phyloP scores from a whole-genome alignment of 176 grass and related monocot genomes.

The Areca catechu region DNA sequence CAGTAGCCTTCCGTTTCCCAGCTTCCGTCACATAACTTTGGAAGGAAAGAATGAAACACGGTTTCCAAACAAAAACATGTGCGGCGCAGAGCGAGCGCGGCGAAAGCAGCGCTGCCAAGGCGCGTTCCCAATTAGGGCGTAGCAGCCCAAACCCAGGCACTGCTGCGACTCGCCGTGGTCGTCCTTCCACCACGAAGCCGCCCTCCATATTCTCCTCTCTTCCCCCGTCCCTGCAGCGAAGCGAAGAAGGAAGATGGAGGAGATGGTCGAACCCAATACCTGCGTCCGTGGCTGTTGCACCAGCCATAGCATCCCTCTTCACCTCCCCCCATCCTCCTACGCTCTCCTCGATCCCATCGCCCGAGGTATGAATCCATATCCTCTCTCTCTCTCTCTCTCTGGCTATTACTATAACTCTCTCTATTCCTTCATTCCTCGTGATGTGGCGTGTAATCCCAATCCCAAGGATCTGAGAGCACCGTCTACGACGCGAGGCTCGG shows the following conservation, averaged over 20 bases:
- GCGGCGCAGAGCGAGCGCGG: too few relatives aligned
- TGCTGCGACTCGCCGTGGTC: too few relatives aligned
- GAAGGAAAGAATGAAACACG: too few relatives aligned
- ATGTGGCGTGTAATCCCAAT: neutral
- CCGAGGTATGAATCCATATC: conserved; percentile 29
- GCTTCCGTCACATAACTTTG: too few relatives aligned
- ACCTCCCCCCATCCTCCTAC: conserved; percentile 35
- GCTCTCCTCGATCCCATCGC: conserved; percentile 65
- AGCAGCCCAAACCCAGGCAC: too few relatives aligned
- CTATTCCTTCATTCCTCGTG: neutral
- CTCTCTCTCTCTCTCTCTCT: neutral
- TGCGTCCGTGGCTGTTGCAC: conserved; percentile 92
- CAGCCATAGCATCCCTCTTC: conserved; percentile 64
- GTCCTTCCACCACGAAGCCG: too few relatives aligned
- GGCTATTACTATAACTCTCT: neutral
- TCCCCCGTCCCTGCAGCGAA: neutral
- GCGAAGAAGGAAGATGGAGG: conserved; percentile 26
- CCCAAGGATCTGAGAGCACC: conserved; percentile 78
- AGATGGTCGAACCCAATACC: conserved; percentile 48
- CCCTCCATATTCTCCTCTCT: too few relatives aligned
- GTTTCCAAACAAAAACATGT: too few relatives aligned
- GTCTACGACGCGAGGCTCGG: conserved; percentile 70
- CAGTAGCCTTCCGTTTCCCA: too few relatives aligned
- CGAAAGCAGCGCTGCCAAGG: too few relatives aligned
- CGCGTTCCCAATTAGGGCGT: too few relatives aligned